Conservation (phyloP, 768 basidiomycete genomes). For the Infundibulicybe gibba region DNA sequence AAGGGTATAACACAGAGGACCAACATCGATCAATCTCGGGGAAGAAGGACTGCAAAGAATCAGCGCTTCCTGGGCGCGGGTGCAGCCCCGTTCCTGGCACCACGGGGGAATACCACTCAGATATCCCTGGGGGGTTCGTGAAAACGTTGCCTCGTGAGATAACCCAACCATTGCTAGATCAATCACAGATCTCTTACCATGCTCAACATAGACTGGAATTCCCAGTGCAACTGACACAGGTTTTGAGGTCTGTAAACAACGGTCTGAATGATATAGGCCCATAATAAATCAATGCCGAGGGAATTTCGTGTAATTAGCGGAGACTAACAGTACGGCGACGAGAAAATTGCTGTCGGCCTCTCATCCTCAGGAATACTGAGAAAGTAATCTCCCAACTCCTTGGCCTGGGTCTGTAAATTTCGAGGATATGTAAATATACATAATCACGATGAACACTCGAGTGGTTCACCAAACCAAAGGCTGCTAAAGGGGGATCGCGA, state of each 20-base stretch:
- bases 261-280: constrained; percentile 42
- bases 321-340: constrained; percentile 75
- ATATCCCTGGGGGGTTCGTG: constrained; percentile 41
- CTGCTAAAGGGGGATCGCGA: constrained; percentile 71
- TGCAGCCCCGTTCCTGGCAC: constrained; percentile 65
- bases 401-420: constrained; percentile 56
- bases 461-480: constrained; percentile 56
- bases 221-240: constrained; percentile 60
- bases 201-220: constrained; percentile 75
- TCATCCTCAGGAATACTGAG: constrained; percentile 58
- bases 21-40: constrained; percentile 62
- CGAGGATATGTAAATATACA: constrained; percentile 1
- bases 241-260: constrained; percentile 79
- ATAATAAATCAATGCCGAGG: background rate
- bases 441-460: background rate
- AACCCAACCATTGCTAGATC: no score
- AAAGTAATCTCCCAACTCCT: constrained; percentile 67
- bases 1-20: constrained; percentile 63
- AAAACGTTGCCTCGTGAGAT: no score
- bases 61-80: constrained; percentile 64
- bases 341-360: constrained; percentile 76
- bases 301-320: no score
- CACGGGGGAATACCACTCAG: constrained; percentile 81
- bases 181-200: constrained; percentile 42
- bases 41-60: constrained; percentile 50